phyloP scores from a whole-genome alignment of 176 grass and related monocot genomes.

The Tuctoria greenei region DNA sequence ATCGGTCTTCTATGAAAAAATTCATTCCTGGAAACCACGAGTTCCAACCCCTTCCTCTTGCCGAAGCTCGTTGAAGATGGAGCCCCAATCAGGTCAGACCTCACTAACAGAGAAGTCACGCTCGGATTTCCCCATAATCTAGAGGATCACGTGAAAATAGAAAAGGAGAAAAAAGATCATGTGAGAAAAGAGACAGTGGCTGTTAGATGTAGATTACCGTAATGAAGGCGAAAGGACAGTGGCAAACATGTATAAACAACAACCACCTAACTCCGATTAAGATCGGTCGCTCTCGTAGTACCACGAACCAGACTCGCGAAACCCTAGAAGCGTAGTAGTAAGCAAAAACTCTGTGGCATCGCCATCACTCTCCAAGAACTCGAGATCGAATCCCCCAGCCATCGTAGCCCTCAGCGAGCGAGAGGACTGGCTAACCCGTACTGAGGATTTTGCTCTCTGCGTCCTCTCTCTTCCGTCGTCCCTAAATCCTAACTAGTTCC shows the following conservation, averaged over 20 bases:
- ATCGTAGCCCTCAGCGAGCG: neutral
- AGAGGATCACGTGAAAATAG: neutral
- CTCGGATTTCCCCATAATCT: too few relatives aligned
- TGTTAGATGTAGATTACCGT: neutral
- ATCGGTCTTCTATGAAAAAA: too few relatives aligned
- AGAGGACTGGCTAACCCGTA: too few relatives aligned
- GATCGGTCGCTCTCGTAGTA: neutral
- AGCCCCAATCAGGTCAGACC: too few relatives aligned
- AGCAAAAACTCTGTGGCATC: too few relatives aligned
- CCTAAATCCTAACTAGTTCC: neutral
- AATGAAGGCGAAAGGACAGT: neutral
- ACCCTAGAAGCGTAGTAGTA: neutral
- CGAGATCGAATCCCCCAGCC: neutral
- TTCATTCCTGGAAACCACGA: too few relatives aligned
- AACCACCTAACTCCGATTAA: neutral
- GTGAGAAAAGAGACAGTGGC: neutral
- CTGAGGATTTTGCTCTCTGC: too few relatives aligned
- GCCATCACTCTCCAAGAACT: too few relatives aligned
- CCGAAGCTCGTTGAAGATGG: too few relatives aligned
- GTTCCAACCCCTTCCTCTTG: too few relatives aligned
- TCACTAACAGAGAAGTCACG: too few relatives aligned
- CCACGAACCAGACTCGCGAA: neutral
- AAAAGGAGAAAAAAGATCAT: neutral
- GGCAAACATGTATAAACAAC: neutral
- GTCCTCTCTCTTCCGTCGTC: neutral